phyloP scores from a whole-genome alignment of 163 green algal species.

The Prototheca stagnorum region DNA sequence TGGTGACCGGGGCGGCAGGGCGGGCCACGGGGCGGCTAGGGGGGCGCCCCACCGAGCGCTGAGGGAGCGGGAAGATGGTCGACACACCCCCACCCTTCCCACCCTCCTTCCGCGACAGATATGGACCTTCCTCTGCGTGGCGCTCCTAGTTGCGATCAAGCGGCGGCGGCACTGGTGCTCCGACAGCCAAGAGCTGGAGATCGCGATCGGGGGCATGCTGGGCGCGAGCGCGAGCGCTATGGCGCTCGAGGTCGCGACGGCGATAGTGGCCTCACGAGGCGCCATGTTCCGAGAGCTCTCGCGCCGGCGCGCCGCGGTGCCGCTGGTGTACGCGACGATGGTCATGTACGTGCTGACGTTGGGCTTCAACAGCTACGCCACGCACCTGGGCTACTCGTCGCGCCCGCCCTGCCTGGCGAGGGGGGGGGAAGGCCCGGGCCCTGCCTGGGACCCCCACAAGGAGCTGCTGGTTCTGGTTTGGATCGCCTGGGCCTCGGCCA shows the following conservation, averaged over 20 bases:
- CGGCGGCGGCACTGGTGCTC: constrained; percentile 7
- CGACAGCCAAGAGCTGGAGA: constrained; percentile 9
- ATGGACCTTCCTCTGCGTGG: constrained; percentile 10
- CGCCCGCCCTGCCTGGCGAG: no score
- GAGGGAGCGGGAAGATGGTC: not conserved
- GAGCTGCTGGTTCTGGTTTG: not conserved
- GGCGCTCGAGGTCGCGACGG: constrained; percentile 3
- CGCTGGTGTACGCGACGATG: constrained; percentile 19
- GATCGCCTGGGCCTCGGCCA: not conserved
- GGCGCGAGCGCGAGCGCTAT: constrained; percentile 10
- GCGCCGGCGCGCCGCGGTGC: constrained; percentile 13
- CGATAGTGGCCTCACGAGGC: constrained; percentile 12
- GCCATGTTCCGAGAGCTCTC: constrained; percentile 23
- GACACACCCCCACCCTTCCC: not conserved
- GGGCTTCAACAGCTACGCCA: constrained; percentile 5
- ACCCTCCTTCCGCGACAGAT: constrained; percentile 1
- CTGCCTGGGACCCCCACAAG: not conserved
- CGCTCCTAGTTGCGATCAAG: constrained; percentile 9
- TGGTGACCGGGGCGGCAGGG: no score
- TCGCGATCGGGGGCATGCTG: constrained; percentile 20
- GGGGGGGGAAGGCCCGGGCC: not conserved
- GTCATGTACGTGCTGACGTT: constrained; percentile 3
- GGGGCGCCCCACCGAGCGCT: no score
- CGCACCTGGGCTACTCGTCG: no score
- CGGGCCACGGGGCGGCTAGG: no score